A percentile compares a stretch with the other conserved stretches of the same genome.
Conservation (phyloP, 225 moss, liverwort and hornwort species). For the Thuidium tamariscinum region DNA sequence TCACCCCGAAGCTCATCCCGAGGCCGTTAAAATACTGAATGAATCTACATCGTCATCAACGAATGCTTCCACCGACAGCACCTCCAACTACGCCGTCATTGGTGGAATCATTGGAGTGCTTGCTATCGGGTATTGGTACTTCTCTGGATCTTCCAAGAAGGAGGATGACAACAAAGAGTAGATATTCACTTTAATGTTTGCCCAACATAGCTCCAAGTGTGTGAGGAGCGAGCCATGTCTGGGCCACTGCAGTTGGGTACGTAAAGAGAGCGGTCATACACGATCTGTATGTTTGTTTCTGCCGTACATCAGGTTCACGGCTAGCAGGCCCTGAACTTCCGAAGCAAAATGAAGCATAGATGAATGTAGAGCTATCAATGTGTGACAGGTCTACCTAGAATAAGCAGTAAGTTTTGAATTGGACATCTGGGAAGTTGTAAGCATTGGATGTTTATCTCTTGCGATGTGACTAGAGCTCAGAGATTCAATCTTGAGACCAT, state of each 20-base stretch:
- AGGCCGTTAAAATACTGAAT: constrained; percentile 21
- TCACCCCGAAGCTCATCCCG: constrained; percentile 32
- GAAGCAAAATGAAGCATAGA: neutral
- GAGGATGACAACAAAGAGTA: constrained; percentile 37
- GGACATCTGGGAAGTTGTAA: neutral
- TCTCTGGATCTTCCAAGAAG: constrained; percentile 40
- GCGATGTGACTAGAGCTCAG: neutral
- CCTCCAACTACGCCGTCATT: constrained; percentile 45
- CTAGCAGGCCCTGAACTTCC: neutral
- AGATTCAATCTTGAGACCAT: neutral
- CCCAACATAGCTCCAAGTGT: neutral
- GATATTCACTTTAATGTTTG: neutral
- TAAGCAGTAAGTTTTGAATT: constrained; percentile 1
- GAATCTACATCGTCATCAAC: constrained; percentile 9
- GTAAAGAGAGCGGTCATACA: constrained; percentile 3
- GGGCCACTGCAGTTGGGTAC: constrained; percentile 16
- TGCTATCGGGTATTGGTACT: constrained; percentile 47
- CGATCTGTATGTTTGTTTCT: constrained; percentile 35
- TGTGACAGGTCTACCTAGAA: constrained; percentile 1
- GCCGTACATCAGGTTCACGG: constrained; percentile 12
- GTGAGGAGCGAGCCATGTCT: constrained; percentile 11
- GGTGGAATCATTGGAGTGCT: constrained; percentile 42
- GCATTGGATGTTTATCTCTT: neutral
- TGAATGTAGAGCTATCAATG: neutral
- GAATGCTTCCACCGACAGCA: constrained; percentile 20